Evolutionary conservation across 331 rosid genomes (phyloP).

Genomic region (Rosa hybrid): DNA sequence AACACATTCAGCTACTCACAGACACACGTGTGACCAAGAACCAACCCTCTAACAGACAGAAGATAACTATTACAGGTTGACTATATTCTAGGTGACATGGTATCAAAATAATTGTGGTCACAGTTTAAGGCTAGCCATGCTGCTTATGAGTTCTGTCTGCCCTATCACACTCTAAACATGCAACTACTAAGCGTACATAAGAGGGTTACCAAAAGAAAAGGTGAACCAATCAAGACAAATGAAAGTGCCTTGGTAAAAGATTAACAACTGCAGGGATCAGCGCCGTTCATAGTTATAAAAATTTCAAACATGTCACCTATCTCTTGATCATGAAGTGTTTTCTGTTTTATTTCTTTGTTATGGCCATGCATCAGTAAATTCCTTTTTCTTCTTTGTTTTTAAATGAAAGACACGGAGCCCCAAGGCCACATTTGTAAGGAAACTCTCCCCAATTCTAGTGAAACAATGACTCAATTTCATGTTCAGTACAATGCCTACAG

Average conservation of each 20-base stretch:
- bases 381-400: neutral
- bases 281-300: neutral
- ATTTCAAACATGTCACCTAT: neutral
- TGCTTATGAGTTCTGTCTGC: neutral
- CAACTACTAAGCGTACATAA: neutral
- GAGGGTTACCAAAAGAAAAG: neutral
- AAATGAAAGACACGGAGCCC: neutral
- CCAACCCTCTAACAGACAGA: neutral
- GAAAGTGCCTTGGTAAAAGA: neutral
- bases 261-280: neutral
- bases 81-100: neutral
- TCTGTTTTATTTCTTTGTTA: neutral
- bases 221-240: neutral
- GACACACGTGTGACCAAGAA: neutral
- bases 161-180: neutral
- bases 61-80: neutral
- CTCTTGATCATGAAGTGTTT: neutral
- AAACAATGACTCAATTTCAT: neutral
- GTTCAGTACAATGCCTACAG: neutral
- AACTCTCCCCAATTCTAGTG: neutral
- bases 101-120: neutral
- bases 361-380: neutral
- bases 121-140: neutral
- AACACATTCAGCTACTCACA: neutral
- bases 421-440: neutral